Base-by-base conservation (phyloP, 2,329 filamentous ascomycete species). In the Fusarium robinianum region DNA sequence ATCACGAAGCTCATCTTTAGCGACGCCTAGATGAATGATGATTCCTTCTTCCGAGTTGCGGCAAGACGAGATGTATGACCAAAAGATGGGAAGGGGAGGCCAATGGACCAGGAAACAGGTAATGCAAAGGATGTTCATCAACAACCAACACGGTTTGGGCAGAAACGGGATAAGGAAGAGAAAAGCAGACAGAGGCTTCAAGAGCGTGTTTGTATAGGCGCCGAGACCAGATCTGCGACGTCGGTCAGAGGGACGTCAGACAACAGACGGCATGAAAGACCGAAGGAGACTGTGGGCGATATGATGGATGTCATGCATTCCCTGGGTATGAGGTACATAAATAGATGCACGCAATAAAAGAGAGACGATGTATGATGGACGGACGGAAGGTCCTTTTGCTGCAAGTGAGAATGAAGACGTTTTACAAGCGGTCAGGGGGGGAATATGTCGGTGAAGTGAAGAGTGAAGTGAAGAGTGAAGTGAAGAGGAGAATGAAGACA, bases 1-100 rank as follows among this genome's bases (percentile, higher is more conserved):
- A 95, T 99, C 69, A 96, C 90, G 48, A 96, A 91, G 79, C 80
- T 99, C 53, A 77, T 83, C 61, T 72, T 65, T 6, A 68, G 73
- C 43, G 58, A 61, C 8, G 38, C 55, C 48, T 62, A 60, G 59
- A 58, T 55, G 47, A 58, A 57, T 47, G 22, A 58, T 42, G 44
- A 54, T 32, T 48, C 34, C 51, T 29, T 39, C 25, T 23, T 7
- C 22, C 22, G n/a, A n/a, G n/a, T n/a, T n/a, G n/a, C 33, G 19
- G 23, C 17, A 29, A 23, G 30, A 16, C 24, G 26, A 26, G 34
- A 41, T 34, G 38, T 23, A 38, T 46, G 46, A 52, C 25, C 34
- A 30, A 35, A 42, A 53, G 42, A 40, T 22, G 45, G 42, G 38
- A 41, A 25, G 33, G 41, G 40, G 51, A 41, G 35, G 49, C 44